Conservation (phyloP, 2,329 filamentous ascomycete species). For the Bipolaris sorokiniana region DNA sequence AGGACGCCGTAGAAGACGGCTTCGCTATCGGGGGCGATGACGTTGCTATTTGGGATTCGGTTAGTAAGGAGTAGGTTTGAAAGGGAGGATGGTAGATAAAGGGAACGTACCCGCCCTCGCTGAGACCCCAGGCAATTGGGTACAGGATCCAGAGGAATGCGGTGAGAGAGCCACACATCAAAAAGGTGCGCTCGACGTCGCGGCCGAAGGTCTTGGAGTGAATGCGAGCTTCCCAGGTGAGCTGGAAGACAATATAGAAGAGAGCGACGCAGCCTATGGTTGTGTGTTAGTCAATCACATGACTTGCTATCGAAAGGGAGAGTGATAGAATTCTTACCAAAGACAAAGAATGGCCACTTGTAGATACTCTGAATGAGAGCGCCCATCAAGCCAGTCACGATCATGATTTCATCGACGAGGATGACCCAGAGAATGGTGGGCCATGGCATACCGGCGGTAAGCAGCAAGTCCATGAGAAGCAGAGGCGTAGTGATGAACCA, state of each 20-base stretch:
- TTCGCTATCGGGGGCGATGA: constrained; percentile 70
- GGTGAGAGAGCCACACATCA: constrained; percentile 64
- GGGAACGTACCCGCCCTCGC: constrained; percentile 53
- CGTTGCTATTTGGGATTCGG: constrained; percentile 57
- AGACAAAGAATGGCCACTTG: constrained; percentile 72
- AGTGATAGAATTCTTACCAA: constrained; percentile 40
- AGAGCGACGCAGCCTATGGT: constrained; percentile 53
- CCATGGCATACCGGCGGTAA: constrained; percentile 69
- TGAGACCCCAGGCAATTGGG: constrained; percentile 66
- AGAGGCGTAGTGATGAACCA: constrained; percentile 70
- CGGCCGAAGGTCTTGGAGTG: constrained; percentile 63
- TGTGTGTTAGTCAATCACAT: not conserved
- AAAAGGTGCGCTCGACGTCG: constrained; percentile 61
- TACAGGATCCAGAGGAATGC: constrained; percentile 69
- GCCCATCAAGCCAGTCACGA: constrained; percentile 70
- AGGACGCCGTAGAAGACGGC: constrained; percentile 72
- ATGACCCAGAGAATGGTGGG: constrained; percentile 68
- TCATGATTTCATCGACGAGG: constrained; percentile 69
- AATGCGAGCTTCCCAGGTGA: constrained; percentile 62
- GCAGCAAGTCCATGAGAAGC: constrained; percentile 65
- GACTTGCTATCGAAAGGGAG: too few relatives aligned
- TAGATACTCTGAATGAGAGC: constrained; percentile 67
- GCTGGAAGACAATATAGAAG: constrained; percentile 65
- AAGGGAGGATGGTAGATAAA: too few relatives aligned
- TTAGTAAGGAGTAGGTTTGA: not conserved